phyloP scores from a whole-genome alignment of 108 stramenopile species.

The Fragilaria radians region DNA sequence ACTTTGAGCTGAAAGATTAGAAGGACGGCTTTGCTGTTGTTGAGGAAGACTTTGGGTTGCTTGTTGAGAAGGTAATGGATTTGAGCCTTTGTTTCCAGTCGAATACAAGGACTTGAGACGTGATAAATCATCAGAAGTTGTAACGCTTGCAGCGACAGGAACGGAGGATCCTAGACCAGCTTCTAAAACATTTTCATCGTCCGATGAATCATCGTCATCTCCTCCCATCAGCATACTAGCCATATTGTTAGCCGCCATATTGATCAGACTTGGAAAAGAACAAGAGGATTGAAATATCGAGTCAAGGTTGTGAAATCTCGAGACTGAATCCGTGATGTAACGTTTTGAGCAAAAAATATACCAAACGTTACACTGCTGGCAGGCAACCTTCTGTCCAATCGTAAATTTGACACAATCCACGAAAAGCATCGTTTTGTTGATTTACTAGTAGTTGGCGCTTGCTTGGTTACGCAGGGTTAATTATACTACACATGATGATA shows the following conservation, averaged over 20 bases:
- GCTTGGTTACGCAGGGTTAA: too few species aligned
- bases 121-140: background rate
- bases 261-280: background rate
- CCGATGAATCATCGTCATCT: conserved; percentile 1
- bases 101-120: conserved; percentile 15
- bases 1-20: conserved; percentile 10
- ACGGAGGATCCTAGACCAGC: background rate
- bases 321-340: too few species aligned
- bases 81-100: background rate
- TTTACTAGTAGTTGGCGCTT: too few species aligned
- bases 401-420: too few species aligned
- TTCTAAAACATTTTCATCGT: background rate
- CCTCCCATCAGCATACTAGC: background rate
- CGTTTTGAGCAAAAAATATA: too few species aligned
- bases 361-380: too few species aligned
- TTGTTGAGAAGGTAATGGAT: background rate
- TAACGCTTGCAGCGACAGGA: background rate
- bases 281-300: background rate
- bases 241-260: background rate
- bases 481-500: too few species aligned
- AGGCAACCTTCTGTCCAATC: too few species aligned
- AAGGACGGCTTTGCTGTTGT: conserved; percentile 14
- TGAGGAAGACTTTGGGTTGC: conserved; percentile 10
- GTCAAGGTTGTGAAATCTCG: too few species aligned
- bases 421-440: too few species aligned